phyloP scores from a whole-genome alignment of 768 basidiomycete genomes.

The Agaricus blazei region DNA sequence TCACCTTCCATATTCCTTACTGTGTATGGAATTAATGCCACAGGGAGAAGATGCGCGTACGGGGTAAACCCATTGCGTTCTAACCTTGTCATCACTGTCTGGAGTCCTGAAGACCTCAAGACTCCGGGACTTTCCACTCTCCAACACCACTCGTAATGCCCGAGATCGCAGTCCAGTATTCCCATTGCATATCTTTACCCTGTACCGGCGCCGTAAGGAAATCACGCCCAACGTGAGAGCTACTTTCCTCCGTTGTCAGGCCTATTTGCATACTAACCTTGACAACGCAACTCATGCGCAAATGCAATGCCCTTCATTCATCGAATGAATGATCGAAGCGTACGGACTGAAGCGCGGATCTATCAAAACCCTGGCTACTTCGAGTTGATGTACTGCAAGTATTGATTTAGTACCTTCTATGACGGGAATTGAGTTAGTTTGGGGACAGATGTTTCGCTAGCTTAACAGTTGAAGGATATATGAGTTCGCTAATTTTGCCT shows the following conservation, averaged over 20 bases:
- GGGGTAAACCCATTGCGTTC: too few species aligned
- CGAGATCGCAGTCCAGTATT: too few species aligned
- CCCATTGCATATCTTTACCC: too few species aligned
- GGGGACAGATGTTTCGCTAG: constrained; percentile 80
- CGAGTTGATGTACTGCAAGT: constrained; percentile 94
- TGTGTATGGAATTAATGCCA: too few species aligned
- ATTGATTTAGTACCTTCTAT: constrained; percentile 96
- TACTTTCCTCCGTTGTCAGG: constrained; percentile 96
- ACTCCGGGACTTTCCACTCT: too few species aligned
- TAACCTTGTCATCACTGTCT: too few species aligned
- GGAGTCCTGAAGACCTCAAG: too few species aligned
- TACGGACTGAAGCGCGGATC: constrained; percentile 95
- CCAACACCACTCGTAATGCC: too few species aligned
- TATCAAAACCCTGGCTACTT: constrained; percentile 80
- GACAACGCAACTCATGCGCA: constrained; percentile 96
- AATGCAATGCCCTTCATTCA: constrained; percentile 88
- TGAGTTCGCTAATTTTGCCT: neutral
- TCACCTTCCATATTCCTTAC: too few species aligned
- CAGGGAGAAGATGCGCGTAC: too few species aligned
- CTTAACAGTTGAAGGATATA: constrained; percentile 33
- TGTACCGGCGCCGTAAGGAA: too few species aligned
- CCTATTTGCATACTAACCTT: constrained; percentile 95
- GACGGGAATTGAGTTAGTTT: constrained; percentile 84
- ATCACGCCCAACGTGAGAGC: constrained; percentile 98
- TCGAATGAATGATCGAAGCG: constrained; percentile 84